Evolutionary conservation across 192 early-diverging fungal species (phyloP).

Genomic region (Coemansia sp.): DNA sequence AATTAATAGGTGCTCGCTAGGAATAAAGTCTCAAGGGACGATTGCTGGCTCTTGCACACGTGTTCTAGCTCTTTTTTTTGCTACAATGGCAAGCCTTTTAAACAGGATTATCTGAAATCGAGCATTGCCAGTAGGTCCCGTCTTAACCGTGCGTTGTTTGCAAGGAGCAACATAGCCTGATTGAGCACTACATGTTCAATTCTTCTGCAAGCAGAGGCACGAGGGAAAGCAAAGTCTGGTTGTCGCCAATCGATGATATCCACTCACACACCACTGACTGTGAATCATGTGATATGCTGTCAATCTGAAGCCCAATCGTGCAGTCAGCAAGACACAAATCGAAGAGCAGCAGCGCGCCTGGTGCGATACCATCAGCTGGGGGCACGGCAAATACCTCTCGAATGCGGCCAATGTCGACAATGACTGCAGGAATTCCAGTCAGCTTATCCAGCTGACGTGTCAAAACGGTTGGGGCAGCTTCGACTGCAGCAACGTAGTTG

Average conservation of each 20-base stretch:
- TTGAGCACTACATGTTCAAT: neutral
- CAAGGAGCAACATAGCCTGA: neutral
- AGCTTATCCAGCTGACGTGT: neutral
- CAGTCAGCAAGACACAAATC: neutral
- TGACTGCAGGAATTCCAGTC: neutral
- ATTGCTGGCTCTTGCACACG: neutral
- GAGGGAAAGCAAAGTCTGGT: neutral
- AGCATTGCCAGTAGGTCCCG: neutral
- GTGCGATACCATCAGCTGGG: slow-evolving; percentile 28
- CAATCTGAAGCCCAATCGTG: neutral
- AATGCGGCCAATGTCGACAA: slow-evolving; percentile 13
- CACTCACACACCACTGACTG: slow-evolving; percentile 8
- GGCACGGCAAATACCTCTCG: slow-evolving; percentile 27
- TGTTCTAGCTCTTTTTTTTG: neutral
- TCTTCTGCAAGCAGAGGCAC: neutral
- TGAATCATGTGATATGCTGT: neutral
- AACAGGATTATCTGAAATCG: neutral
- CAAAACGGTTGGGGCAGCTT: neutral
- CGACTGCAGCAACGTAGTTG: slow-evolving; percentile 4
- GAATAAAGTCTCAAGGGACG: neutral
- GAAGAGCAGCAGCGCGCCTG: slow-evolving; percentile 20
- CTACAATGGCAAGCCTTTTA: neutral
- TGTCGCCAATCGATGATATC: neutral
- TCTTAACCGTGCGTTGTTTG: neutral
- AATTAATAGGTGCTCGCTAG: neutral